These are phyloP conservation scores for Bruguiera gymnorhiza DNA, from an alignment of 345 rosid genomes.

Conservation along the genomic window DNA sequence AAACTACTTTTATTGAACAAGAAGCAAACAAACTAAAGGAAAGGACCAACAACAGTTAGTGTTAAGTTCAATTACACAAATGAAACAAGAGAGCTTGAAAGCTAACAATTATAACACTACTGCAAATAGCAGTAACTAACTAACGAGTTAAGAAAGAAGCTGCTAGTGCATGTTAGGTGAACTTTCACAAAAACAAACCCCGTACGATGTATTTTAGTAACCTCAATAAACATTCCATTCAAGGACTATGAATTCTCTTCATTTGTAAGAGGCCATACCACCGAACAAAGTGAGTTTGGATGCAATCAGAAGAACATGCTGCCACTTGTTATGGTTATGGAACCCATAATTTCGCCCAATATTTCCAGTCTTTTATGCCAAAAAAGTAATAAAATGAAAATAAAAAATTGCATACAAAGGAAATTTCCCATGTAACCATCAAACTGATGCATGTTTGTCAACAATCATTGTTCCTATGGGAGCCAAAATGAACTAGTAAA, in stretches of 20 bases:
- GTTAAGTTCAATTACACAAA: neutral
- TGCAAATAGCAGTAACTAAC: no score
- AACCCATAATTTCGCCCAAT: neutral
- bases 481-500: no score
- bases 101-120: neutral
- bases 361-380: neutral
- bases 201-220: no score
- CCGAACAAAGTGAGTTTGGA: neutral
- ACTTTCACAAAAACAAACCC: no score
- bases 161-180: no score
- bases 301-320: neutral
- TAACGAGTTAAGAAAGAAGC: no score
- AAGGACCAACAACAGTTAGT: neutral
- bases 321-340: neutral
- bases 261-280: no score
- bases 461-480: neutral
- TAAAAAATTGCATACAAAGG: neutral
- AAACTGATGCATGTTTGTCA: neutral
- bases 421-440: neutral
- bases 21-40: neutral
- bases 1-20: neutral
- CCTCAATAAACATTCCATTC: no score
- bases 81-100: neutral
- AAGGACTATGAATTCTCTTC: no score
- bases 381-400: neutral